Base-by-base conservation (phyloP, 352 stramenopile species). In the Phytopythium kandeliae region DNA sequence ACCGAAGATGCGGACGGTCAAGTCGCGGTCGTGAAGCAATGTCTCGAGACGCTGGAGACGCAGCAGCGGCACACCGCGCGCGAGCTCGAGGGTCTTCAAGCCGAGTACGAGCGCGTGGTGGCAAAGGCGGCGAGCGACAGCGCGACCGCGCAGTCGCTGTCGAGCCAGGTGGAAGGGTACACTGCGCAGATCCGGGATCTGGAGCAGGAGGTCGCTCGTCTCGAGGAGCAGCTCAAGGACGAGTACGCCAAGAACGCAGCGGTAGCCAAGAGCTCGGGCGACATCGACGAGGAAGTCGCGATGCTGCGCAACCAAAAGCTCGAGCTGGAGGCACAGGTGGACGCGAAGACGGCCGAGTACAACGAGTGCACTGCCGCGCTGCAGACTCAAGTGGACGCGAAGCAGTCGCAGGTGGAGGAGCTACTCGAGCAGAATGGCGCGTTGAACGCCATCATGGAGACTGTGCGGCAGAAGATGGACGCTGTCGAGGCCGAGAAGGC, bases 221-320 rank as follows among this genome's bases (percentile, higher is more conserved):
- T 74, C 12, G 55, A 65, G 31, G 46, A 47, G n/a, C 63, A 85
- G 31, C 51, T 88, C 13, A 75, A 80, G 58, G 54, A 79, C 37
- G 54, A 77, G 31, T 74, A 82, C 53, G 63, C 73, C 54, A 66
- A 65, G 56, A 63, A 55, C 9, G 65, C 68, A 13, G 54, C 68
- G 4, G 54, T 78, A 10, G 68, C 68, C 1, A 70, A 71, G 56
- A 57, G 62, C 22, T 73, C 74, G 0, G 63, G 66, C 13, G 66
- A 84, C 10, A 62, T 81, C 24, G 72, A 75, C 41, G 56, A 82
- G 3, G 65, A 86, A 34, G 75, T 85, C 46, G 40, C 53, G 7
- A 46, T 58, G 36, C 33, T 86, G 31, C 68, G 53, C 38, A 60
- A 73, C 35, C 60, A 84, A 24, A 76, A 68, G 41, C 54, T 26